A percentile compares a stretch with the other conserved stretches of the same genome.
phyloP scores from a whole-genome alignment of 768 basidiomycete species.

The Russula sp. region DNA sequence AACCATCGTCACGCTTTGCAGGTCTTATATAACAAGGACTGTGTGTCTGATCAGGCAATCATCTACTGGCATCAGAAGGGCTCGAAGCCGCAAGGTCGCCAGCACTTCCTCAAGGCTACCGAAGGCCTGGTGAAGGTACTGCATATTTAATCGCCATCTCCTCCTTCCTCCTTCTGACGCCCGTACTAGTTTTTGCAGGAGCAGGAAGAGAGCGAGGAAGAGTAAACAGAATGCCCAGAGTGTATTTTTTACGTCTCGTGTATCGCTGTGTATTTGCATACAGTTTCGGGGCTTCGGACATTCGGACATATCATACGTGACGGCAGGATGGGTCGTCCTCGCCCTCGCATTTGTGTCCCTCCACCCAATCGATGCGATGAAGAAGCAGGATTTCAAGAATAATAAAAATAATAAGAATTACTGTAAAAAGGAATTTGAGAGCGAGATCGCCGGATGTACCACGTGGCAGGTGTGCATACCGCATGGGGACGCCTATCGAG shows the following conservation, averaged over 20 bases:
- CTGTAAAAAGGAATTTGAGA: too few species aligned
- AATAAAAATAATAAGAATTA: too few species aligned
- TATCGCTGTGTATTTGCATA: slow-evolving; percentile 2
- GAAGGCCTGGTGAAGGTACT: slow-evolving; percentile 84
- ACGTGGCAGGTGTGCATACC: neutral
- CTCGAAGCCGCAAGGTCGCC: slow-evolving; percentile 90
- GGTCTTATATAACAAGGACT: slow-evolving; percentile 95
- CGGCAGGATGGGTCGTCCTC: neutral
- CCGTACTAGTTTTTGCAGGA: slow-evolving; percentile 77
- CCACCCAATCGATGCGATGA: neutral
- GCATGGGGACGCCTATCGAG: neutral
- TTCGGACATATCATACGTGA: slow-evolving; percentile 6
- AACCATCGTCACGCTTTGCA: slow-evolving; percentile 33
- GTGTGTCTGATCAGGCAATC: slow-evolving; percentile 92
- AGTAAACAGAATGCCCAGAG: slow-evolving; percentile 42
- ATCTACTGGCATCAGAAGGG: slow-evolving; percentile 99
- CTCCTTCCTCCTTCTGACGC: neutral
- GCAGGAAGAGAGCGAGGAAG: slow-evolving; percentile 77
- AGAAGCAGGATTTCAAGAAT: neutral
- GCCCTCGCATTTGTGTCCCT: slow-evolving; percentile 5
- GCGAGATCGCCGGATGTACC: too few species aligned
- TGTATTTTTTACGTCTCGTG: slow-evolving; percentile 22
- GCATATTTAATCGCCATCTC: slow-evolving; percentile 15
- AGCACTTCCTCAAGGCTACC: slow-evolving; percentile 89
- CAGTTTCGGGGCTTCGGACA: slow-evolving; percentile 9